Evolutionary conservation across 2,329 filamentous ascomycete species (phyloP), one percentile per base, ranked within the genome.

Genomic region (Ophiostoma perfectum): DNA sequence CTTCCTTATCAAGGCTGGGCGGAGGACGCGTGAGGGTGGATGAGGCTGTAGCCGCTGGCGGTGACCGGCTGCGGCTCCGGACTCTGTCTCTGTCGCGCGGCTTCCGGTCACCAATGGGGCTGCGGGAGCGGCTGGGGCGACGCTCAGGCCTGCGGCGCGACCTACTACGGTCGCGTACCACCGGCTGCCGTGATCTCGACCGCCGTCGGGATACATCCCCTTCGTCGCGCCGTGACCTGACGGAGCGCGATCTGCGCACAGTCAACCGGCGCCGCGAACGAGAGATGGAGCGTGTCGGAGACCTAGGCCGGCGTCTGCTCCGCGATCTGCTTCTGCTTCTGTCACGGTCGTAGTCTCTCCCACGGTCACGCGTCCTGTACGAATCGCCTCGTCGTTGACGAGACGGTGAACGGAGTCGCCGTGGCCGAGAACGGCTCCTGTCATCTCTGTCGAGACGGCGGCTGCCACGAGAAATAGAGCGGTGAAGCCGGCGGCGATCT

Each of bases 1-100:
- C 81, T n/a, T 82, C 80, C 65, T 81, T 81, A 68, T 78, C 82
- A 27, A 80, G 76, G 16, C 75, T 77, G 0, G 79, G 77, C 2
- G 79, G 77, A 1, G 80, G 78, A 42, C 78, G 77, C 4, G 76
- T 73, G 8, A 75, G 67, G 0, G 69, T 65, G 2, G 70, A 67
- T 5, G 67, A 66, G 3, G 60, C 58, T 18, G 39, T 4, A 16
- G 58, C 58, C 16, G 5, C 14, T n/a, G 60, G 60, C 12, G 60
- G 71, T 12, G 70, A 72, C n/a, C 67, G 67, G 52, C 71, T 71
- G 58, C 45, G 67, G 60, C 9, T 11, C 16, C 55, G 16, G 7
- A 8, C n/a, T 18, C 52, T n/a, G 47, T 16, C 60, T 27, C 49
- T 55, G 38, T 63, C 60, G 60, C 60, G 60, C 4, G 38, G 38